Base-by-base conservation (phyloP, 208 protist genomes). In the Trypanosoma cruzi region DNA sequence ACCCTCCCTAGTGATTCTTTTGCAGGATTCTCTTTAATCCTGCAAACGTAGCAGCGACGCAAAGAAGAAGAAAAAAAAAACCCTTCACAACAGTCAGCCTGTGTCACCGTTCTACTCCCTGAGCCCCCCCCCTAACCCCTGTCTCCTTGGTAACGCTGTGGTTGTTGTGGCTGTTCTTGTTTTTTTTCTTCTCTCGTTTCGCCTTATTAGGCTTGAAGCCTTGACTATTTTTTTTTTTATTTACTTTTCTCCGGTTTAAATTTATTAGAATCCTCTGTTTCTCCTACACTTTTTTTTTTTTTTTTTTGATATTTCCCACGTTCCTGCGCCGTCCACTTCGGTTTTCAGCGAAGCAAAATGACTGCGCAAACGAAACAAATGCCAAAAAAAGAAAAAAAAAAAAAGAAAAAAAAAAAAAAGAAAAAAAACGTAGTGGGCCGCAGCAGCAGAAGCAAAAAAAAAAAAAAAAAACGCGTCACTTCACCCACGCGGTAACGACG, bases 251-350 rank as follows among this genome's bases (percentile, higher is more conserved):
- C 16, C n/a, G 6, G 53, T 66, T 55, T 26, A 36, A 31, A 28
- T 63, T 2, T 34, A 1, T n/a, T 20, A 4, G 22, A 11, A 22
- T 4, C 53, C 24, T 16, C 16, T 57, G 28, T 57, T 2, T 53
- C 5, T 53, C n/a, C n/a, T 53, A n/a, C n/a, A n/a, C n/a, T n/a
- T n/a, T n/a, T n/a, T n/a, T n/a, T n/a, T n/a, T 57, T 57, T 26
- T 28, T 57, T 26, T 57, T 57, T 1, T 13, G 5, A 18, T 18
- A 34, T 0, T 26, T 34, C 10, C 28, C 29, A 4, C 53, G 13
- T 34, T 67, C 76, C 88, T 59, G 87, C 44, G 34, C 74, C 81
- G 24, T 80, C 48, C 4, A 26, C 1, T 26, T 26, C 48, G 40
- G 40, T 44, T 44, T 8, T 52, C 48, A n/a, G 48, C 24, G 48